A percentile compares a stretch with the other conserved stretches of the same genome.
phyloP scores from a whole-genome alignment of 306 rosid species.

The Medicago ruthenica region DNA sequence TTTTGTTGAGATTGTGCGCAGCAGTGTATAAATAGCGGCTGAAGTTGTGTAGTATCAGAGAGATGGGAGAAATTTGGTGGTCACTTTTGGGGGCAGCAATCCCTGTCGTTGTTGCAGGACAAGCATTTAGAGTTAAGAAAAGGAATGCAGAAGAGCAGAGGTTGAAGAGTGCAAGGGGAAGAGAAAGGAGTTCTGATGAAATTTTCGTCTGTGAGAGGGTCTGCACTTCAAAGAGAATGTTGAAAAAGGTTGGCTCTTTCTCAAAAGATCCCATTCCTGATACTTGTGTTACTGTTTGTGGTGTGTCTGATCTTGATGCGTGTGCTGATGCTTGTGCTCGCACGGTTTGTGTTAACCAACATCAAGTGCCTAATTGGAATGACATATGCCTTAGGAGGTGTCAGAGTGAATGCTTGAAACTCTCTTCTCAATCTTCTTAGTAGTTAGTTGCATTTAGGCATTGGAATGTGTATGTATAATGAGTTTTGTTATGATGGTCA shows the following conservation, averaged over 20 bases:
- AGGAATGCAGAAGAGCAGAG: conserved; percentile 71
- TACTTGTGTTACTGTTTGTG: conserved; percentile 94
- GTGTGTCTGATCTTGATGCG: conserved; percentile 90
- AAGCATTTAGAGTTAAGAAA: conserved; percentile 74
- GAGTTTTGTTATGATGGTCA: conserved; percentile 17
- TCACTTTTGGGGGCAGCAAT: conserved; percentile 81
- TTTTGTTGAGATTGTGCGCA: conserved; percentile 34
- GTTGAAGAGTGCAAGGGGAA: conserved; percentile 75
- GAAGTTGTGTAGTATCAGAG: conserved; percentile 36
- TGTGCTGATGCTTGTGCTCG: conserved; percentile 96
- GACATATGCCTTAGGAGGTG: conserved; percentile 89
- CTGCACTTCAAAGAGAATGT: conserved; percentile 91
- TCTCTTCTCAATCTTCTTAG: conserved; percentile 72
- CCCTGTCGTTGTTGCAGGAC: conserved; percentile 85
- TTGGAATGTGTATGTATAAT: conserved; percentile 27
- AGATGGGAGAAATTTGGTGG: conserved; percentile 97
- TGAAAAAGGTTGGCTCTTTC: conserved; percentile 86
- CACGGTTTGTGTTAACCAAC: conserved; percentile 92
- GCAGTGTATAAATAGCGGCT: conserved; percentile 42
- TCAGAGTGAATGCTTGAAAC: conserved; percentile 93
- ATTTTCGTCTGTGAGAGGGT: conserved; percentile 94
- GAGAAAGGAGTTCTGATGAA: conserved; percentile 87
- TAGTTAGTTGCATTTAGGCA: conserved; percentile 27
- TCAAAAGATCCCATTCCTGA: conserved; percentile 97
- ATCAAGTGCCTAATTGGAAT: conserved; percentile 94